Evolutionary conservation across 2,329 filamentous ascomycete species (phyloP).

Genomic region (Venturia carpophila): DNA sequence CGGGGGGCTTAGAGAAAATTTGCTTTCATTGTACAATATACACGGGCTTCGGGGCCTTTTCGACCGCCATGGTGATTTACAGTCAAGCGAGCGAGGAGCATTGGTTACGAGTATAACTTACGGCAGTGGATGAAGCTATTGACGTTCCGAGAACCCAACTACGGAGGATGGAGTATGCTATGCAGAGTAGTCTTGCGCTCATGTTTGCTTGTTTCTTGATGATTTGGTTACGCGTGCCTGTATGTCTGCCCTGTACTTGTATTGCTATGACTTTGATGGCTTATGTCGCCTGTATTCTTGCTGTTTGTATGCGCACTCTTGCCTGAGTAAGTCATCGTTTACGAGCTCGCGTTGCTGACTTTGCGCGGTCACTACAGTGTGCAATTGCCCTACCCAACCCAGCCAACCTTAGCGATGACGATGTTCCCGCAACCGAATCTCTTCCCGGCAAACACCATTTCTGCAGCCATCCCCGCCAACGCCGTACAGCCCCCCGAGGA

Average conservation of each 20-base stretch:
- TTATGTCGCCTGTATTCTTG: neutral
- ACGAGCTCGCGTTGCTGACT: neutral
- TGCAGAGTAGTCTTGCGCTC: constrained; percentile 8
- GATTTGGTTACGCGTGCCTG: constrained; percentile 6
- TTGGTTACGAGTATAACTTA: constrained; percentile 10
- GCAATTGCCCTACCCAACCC: neutral
- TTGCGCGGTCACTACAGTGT: neutral
- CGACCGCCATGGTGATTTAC: neutral
- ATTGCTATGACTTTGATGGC: constrained; percentile 5
- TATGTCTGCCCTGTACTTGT: constrained; percentile 6
- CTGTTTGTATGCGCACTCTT: constrained; percentile 4
- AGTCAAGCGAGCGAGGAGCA: constrained; percentile 12
- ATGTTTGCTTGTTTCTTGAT: constrained; percentile 11
- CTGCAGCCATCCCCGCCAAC: neutral
- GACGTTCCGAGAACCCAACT: neutral
- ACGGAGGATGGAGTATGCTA: constrained; percentile 11
- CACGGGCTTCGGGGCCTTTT: constrained; percentile 14
- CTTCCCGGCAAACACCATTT: neutral
- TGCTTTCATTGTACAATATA: constrained; percentile 14
- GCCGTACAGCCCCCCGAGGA: constrained; percentile 8
- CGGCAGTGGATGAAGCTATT: constrained; percentile 7
- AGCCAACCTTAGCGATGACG: neutral
- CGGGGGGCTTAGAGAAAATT: constrained; percentile 19
- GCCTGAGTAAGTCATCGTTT: neutral
- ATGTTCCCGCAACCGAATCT: constrained; percentile 1